A percentile compares a stretch with the other conserved stretches of the same genome.
Conservation (phyloP, 495 filamentous ascomycete species). For the Penicillium samsonianum region DNA sequence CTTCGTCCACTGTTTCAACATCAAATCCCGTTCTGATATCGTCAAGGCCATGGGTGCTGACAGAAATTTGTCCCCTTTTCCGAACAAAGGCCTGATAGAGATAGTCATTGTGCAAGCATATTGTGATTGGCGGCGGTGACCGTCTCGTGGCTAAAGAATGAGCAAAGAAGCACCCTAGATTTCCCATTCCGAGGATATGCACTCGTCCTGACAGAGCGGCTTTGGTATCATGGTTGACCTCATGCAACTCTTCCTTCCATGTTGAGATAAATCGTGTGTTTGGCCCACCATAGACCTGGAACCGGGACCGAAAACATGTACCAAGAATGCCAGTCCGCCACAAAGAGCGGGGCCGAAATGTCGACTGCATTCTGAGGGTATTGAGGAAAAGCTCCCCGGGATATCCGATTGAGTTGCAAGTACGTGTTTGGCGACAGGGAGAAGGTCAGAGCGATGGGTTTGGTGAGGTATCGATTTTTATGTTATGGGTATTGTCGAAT, state of each 20-base stretch:
- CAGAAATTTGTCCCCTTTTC: slow-evolving; percentile 33
- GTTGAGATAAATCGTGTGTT: slow-evolving; percentile 29
- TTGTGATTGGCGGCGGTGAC: slow-evolving; percentile 60
- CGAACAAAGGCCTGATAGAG: slow-evolving; percentile 31
- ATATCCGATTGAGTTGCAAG: slow-evolving; percentile 1
- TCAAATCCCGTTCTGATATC: slow-evolving; percentile 47
- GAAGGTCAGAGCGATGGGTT: neutral
- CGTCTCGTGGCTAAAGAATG: slow-evolving; percentile 57
- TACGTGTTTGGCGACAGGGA: neutral
- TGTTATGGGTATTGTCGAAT: neutral
- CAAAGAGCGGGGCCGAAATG: slow-evolving; percentile 40
- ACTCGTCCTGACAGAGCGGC: slow-evolving; percentile 45
- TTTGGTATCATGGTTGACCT: slow-evolving; percentile 24
- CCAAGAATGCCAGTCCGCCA: slow-evolving; percentile 36
- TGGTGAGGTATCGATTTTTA: neutral
- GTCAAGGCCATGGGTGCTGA: slow-evolving; percentile 41
- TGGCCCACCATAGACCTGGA: neutral
- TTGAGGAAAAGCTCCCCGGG: slow-evolving; percentile 17
- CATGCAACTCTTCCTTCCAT: slow-evolving; percentile 36
- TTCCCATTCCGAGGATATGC: slow-evolving; percentile 61
- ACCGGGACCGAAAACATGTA: slow-evolving; percentile 18
- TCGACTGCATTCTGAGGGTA: slow-evolving; percentile 39
- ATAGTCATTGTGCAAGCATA: slow-evolving; percentile 50
- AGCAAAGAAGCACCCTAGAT: slow-evolving; percentile 60
- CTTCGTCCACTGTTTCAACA: slow-evolving; percentile 40